Evolutionary conservation across 2,329 filamentous ascomycete genomes (phyloP), one percentile per base, ranked within the genome.

Genomic region (Macrophomina pseudophaseolina): DNA sequence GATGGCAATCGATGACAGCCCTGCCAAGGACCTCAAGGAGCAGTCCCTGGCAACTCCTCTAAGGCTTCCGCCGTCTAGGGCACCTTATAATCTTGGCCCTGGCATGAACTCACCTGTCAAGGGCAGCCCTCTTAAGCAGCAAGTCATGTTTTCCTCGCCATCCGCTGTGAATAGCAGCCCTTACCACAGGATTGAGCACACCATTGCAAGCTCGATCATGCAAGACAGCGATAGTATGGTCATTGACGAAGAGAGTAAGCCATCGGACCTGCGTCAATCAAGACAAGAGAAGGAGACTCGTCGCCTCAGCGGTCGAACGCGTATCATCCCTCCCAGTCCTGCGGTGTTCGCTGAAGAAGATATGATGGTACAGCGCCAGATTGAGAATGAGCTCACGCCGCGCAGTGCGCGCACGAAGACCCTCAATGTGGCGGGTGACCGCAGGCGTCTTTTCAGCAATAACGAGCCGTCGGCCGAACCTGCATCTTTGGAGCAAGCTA

Each of bases 1-100:
- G 14, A 67, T 78, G 35, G 72, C 73, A 18, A 72, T 74, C 48
- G 73, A 75, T 3, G 72, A 75, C 30, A 78, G 74, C 65, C 68
- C 66, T 4, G 51, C 30, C n/a, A 56, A 65, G 14, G 54, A 46
- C 16, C 8, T 32, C 42, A 49, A 62, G 44, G 58, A 49, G 9
- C 58, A 30, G 8, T 16, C n/a, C 7, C 32, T 62, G 11, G 54
- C 40, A 3, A 65, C 35, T 14, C 59, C 66, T 30, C 35, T 42
- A 14, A 51, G 53, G 38, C 38, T 49, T 8, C 56, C 52, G 9
- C 56, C 54, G 3, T 44, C 35, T 5, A 66, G 56, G 60, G 28
- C 46, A 44, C 64, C 64, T 14, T 66, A 66, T 18, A 66, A 66
- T 11, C 16, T 60, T 7, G 64, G 64, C n/a, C 23, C n/a, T 7